Conservation (phyloP, 1,139 yeast species). For the Taphrina populina region DNA sequence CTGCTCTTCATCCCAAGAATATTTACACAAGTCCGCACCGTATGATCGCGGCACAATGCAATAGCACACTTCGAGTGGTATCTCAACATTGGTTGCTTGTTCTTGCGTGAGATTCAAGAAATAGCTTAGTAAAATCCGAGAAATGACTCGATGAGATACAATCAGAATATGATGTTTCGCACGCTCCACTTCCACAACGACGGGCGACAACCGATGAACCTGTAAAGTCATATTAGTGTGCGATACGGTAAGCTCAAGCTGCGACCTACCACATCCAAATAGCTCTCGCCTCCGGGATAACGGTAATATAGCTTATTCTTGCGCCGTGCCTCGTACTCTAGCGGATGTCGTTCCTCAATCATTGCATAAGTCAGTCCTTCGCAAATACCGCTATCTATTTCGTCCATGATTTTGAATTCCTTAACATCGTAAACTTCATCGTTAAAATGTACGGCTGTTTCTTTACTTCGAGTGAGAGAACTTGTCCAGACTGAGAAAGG, state of each 20-base stretch:
- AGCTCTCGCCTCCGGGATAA: conserved; percentile 68
- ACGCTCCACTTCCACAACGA: conserved; percentile 88
- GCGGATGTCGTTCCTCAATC: conserved; percentile 67
- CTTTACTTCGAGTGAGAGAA: conserved; percentile 73
- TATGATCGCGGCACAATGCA: conserved; percentile 89
- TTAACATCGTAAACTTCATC: conserved; percentile 68
- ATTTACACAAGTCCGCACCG: conserved; percentile 50
- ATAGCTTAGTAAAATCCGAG: conserved; percentile 81
- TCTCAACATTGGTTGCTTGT: conserved; percentile 78
- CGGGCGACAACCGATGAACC: conserved; percentile 80
- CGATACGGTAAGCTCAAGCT: conserved; percentile 60
- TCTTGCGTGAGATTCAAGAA: conserved; percentile 74
- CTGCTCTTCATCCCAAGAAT: conserved; percentile 18
- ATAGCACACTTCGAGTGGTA: conserved; percentile 86
- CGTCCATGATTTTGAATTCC: conserved; percentile 91
- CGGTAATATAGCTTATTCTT: conserved; percentile 87
- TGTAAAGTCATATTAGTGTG: conserved; percentile 55
- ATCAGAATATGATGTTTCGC: conserved; percentile 82
- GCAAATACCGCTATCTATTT: conserved; percentile 85
- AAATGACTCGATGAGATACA: conserved; percentile 86
- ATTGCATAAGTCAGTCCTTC: conserved; percentile 91
- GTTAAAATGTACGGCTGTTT: conserved; percentile 72
- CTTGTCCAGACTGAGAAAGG: conserved; percentile 92
- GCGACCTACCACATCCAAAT: conserved; percentile 65
- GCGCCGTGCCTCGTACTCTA: conserved; percentile 70